Evolutionary conservation across 2,329 filamentous ascomycete genomes (phyloP).

Genomic region (Nemania sp.): DNA sequence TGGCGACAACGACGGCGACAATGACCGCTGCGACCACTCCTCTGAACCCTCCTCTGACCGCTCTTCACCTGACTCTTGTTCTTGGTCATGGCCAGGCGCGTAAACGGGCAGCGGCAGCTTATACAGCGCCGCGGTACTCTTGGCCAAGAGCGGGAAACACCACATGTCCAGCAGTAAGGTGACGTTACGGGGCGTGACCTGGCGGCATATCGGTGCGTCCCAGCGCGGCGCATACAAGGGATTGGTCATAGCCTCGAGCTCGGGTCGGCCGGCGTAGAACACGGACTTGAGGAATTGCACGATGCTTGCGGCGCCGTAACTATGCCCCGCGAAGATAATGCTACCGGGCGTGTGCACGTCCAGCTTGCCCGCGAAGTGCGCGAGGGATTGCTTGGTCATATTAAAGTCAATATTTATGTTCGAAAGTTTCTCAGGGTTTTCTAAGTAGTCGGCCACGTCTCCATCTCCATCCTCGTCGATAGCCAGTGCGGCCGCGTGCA

Average conservation of each 20-base stretch:
- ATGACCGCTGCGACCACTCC: too few species aligned
- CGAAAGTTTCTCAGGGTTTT: slow-evolving; percentile 42
- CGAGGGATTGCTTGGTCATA: slow-evolving; percentile 52
- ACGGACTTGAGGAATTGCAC: slow-evolving; percentile 79
- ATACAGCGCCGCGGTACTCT: slow-evolving; percentile 65
- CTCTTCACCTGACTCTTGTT: too few species aligned
- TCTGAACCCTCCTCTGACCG: too few species aligned
- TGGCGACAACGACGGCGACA: slow-evolving; percentile 33
- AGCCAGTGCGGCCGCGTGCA: slow-evolving; percentile 68
- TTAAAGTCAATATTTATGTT: slow-evolving; percentile 63
- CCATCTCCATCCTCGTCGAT: slow-evolving; percentile 66
- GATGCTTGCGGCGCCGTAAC: slow-evolving; percentile 75
- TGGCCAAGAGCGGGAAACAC: slow-evolving; percentile 71
- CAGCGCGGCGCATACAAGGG: slow-evolving; percentile 64
- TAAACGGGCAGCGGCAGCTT: slow-evolving; percentile 76
- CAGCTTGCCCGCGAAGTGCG: slow-evolving; percentile 62
- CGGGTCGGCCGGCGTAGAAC: slow-evolving; percentile 63
- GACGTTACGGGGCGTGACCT: slow-evolving; percentile 69
- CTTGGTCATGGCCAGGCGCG: slow-evolving; percentile 49
- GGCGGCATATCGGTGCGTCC: slow-evolving; percentile 59
- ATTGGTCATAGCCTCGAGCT: slow-evolving; percentile 51
- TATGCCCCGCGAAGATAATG: slow-evolving; percentile 78
- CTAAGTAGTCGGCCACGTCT: too few species aligned
- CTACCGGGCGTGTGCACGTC: slow-evolving; percentile 72
- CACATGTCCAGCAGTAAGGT: slow-evolving; percentile 78